These are phyloP conservation scores for Pseudocercospora crystallina DNA, from an alignment of 2,329 filamentous ascomycete genomes.

Conservation along the genomic window DNA sequence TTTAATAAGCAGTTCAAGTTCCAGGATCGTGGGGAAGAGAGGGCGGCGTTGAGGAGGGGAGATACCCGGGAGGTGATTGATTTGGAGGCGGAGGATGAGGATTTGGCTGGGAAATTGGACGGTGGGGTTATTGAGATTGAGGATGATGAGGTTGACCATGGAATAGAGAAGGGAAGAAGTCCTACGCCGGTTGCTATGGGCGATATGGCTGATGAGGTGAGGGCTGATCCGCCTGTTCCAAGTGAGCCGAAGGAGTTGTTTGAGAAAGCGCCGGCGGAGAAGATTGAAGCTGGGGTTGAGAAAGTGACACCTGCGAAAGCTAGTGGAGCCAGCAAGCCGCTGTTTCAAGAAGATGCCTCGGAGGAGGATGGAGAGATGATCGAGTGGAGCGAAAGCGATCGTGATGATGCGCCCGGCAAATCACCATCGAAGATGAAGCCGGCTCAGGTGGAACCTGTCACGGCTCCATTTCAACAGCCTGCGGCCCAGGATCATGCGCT, in stretches of 20 bases:
- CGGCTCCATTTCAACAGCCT: too few species aligned
- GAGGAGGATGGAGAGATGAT: slow-evolving; percentile 35
- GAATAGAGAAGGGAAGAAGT: slow-evolving; percentile 22
- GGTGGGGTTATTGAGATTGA: slow-evolving; percentile 44
- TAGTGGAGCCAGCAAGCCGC: too few species aligned
- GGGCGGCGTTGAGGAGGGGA: slow-evolving; percentile 59
- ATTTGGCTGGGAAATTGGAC: slow-evolving; percentile 32
- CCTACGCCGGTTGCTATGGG: slow-evolving; percentile 33
- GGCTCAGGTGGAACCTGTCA: too few species aligned
- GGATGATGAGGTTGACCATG: slow-evolving; percentile 29
- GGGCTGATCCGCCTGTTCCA: slow-evolving; percentile 31
- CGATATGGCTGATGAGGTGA: slow-evolving; percentile 45
- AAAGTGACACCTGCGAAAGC: too few species aligned
- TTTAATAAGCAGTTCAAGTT: slow-evolving; percentile 61
- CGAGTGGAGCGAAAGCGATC: slow-evolving; percentile 58
- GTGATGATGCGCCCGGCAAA: slow-evolving; percentile 23
- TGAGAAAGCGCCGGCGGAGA: too few species aligned
- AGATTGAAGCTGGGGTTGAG: too few species aligned
- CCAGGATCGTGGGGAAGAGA: slow-evolving; percentile 42
- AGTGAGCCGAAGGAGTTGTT: not conserved
- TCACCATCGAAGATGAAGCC: too few species aligned
- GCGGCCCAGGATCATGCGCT: not conserved
- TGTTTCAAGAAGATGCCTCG: not conserved
- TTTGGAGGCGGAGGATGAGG: slow-evolving; percentile 43
- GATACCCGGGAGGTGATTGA: slow-evolving; percentile 51